These are phyloP conservation scores for Gaeumannomyces tritici DNA, from an alignment of 2,329 filamentous ascomycete genomes.

Conservation along the genomic window DNA sequence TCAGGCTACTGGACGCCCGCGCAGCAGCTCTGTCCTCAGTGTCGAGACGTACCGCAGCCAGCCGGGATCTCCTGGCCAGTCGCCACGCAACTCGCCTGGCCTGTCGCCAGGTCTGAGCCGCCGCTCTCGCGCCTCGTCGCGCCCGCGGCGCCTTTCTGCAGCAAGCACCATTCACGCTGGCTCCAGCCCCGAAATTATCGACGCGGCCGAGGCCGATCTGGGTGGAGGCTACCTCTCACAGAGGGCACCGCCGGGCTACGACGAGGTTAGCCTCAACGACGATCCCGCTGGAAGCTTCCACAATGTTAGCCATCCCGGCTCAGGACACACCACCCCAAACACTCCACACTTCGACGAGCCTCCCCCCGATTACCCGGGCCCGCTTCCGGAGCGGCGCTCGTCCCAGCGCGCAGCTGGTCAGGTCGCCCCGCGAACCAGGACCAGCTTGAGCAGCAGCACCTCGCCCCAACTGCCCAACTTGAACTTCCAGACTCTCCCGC, in stretches of 20 bases:
- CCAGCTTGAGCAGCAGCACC: slow-evolving; percentile 25
- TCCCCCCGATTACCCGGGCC: slow-evolving; percentile 41
- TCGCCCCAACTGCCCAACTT: slow-evolving; percentile 43
- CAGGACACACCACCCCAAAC: slow-evolving; percentile 16
- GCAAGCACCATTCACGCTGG: slow-evolving; percentile 25
- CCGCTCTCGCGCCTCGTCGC: slow-evolving; percentile 5
- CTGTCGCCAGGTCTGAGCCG: slow-evolving; percentile 11
- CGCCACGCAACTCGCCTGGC: slow-evolving; percentile 2
- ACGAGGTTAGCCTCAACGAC: slow-evolving; percentile 6
- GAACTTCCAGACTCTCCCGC: slow-evolving; percentile 37
- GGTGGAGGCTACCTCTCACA: slow-evolving; percentile 32
- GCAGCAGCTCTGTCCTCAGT: slow-evolving; percentile 47
- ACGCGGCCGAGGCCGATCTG: slow-evolving; percentile 32
- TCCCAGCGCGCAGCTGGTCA: slow-evolving; percentile 21
- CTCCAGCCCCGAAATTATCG: slow-evolving; percentile 42
- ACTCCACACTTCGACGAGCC: slow-evolving; percentile 27
- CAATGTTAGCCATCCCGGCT: slow-evolving; percentile 19
- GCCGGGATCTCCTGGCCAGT: background rate
- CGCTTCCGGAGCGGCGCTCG: slow-evolving; percentile 20
- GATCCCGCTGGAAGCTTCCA: slow-evolving; percentile 7
- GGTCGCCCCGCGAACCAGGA: background rate
- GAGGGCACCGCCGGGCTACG: slow-evolving; percentile 36
- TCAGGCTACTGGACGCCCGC: slow-evolving; percentile 30
- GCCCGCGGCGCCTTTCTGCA: slow-evolving; percentile 4
- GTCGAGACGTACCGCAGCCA: slow-evolving; percentile 27